A percentile compares a stretch with the other conserved stretches of the same genome.
Conservation (phyloP, 2,329 filamentous ascomycete genomes). For the Claviceps maximensis region DNA sequence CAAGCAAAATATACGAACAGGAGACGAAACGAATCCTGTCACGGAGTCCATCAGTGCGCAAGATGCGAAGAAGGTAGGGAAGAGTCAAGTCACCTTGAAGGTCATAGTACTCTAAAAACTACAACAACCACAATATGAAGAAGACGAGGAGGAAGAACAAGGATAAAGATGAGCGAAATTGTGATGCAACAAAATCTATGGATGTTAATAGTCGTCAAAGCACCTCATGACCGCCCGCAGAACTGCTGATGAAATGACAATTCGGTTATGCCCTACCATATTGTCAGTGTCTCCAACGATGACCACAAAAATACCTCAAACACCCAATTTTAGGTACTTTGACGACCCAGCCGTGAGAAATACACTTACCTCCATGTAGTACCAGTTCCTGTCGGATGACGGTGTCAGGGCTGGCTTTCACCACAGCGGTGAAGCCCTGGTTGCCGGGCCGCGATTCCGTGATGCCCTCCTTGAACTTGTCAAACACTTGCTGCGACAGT, state of each 20-base stretch:
- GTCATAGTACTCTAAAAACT: too few relatives aligned
- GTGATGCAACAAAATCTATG: neutral
- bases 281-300: neutral
- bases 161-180: too few relatives aligned
- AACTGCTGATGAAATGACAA: conserved; percentile 53
- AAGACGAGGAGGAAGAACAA: too few relatives aligned
- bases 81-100: too few relatives aligned
- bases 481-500: conserved; percentile 24
- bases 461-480: conserved; percentile 30
- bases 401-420: conserved; percentile 30
- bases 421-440: conserved; percentile 35
- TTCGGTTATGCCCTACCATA: conserved; percentile 50
- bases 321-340: neutral
- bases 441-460: conserved; percentile 28
- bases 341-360: neutral
- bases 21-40: too few relatives aligned
- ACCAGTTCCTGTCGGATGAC: conserved; percentile 41
- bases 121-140: too few relatives aligned
- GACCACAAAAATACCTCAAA: neutral
- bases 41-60: too few relatives aligned
- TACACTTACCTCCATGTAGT: conserved; percentile 37
- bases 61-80: too few relatives aligned
- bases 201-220: conserved; percentile 32
- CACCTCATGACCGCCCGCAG: conserved; percentile 50
- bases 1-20: too few relatives aligned